Evolutionary conservation across 768 basidiomycete species (phyloP).

Genomic region (Boletus bicolor): DNA sequence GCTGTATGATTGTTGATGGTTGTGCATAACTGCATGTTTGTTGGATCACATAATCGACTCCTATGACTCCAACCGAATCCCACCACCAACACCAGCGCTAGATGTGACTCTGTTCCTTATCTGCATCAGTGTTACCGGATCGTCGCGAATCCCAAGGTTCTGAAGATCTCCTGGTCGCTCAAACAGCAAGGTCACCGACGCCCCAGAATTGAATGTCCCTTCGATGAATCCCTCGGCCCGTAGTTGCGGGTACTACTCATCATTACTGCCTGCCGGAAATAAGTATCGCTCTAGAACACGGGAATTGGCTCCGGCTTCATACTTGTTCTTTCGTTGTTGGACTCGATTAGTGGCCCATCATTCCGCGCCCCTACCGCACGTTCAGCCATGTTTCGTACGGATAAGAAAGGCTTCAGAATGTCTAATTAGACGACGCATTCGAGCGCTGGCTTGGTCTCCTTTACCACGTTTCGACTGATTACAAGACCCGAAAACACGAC

Average conservation of each 20-base stretch:
- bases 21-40: too few species aligned
- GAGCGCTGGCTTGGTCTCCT: neutral
- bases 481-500: too few species aligned
- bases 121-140: neutral
- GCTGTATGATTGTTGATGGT: neutral
- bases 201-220: neutral
- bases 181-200: too few species aligned
- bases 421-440: neutral
- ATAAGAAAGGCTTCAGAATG: neutral
- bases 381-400: neutral
- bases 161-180: neutral
- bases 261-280: neutral
- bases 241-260: neutral
- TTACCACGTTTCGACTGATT: neutral
- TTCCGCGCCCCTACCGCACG: neutral
- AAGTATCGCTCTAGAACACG: neutral
- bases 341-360: neutral
- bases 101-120: neutral
- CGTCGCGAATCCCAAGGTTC: neutral
- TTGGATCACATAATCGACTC: conserved; percentile 14
- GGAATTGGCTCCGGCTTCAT: too few species aligned
- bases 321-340: neutral
- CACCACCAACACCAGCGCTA: neutral
- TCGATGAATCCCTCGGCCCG: neutral
- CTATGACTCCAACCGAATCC: neutral